phyloP scores from a whole-genome alignment of 345 rosid species.

The Raphanus raphanistrum region DNA sequence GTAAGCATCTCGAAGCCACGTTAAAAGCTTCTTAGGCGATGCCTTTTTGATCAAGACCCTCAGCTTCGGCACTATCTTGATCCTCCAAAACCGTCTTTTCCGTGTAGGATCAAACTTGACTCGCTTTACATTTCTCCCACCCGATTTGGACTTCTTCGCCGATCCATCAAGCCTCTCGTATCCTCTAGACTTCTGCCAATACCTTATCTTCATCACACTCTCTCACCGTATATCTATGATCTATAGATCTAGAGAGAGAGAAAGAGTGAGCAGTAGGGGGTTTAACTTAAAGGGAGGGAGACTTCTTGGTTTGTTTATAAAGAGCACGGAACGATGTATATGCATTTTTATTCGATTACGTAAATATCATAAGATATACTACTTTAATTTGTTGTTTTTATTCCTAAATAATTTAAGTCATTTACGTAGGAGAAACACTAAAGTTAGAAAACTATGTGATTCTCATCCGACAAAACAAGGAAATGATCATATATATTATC shows the following conservation, averaged over 20 bases:
- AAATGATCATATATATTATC: slow-evolving; percentile 17
- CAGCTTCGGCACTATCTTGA: slow-evolving; percentile 57
- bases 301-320: slow-evolving; percentile 23
- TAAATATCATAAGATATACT: background rate
- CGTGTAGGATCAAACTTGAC: slow-evolving; percentile 36
- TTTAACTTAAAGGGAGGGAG: slow-evolving; percentile 23
- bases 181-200: slow-evolving; percentile 47
- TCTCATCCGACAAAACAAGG: slow-evolving; percentile 16
- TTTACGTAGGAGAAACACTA: slow-evolving; percentile 9
- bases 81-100: slow-evolving; percentile 47
- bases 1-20: slow-evolving; percentile 71
- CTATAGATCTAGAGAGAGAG: background rate
- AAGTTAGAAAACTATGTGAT: background rate
- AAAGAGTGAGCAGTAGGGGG: background rate
- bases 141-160: slow-evolving; percentile 6
- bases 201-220: slow-evolving; percentile 33
- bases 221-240: background rate
- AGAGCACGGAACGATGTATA: slow-evolving; percentile 28
- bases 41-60: slow-evolving; percentile 39
- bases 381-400: background rate
- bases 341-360: slow-evolving; percentile 1
- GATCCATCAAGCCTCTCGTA: slow-evolving; percentile 52
- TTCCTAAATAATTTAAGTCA: background rate
- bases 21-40: slow-evolving; percentile 52
- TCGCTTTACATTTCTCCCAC: slow-evolving; percentile 22